A percentile compares a stretch with the other conserved stretches of the same genome.
These are phyloP conservation scores for Podaxis sp. DNA, from an alignment of 768 basidiomycete genomes.

Conservation along the genomic window DNA sequence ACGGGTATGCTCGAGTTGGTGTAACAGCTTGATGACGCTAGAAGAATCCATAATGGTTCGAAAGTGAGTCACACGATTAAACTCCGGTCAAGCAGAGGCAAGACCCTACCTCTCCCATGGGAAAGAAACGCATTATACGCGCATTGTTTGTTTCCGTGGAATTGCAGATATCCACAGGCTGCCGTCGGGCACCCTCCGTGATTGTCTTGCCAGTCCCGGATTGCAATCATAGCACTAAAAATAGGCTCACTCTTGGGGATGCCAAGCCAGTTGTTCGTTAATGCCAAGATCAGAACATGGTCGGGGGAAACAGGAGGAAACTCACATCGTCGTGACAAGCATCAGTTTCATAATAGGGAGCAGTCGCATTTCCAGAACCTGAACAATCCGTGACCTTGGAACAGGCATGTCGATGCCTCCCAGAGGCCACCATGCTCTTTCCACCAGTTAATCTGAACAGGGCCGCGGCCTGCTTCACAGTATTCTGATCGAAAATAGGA, in stretches of 20 bases:
- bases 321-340: slow-evolving; percentile 8
- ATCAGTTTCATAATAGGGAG: slow-evolving; percentile 6
- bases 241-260: slow-evolving; percentile 9
- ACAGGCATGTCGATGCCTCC: slow-evolving; percentile 3
- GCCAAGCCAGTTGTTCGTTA: neutral
- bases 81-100: neutral
- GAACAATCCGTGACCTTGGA: neutral
- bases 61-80: neutral
- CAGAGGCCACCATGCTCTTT: slow-evolving; percentile 8
- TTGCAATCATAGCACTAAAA: neutral
- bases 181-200: neutral
- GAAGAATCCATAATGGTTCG: neutral
- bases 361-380: neutral
- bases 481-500: slow-evolving; percentile 1
- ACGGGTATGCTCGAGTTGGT: neutral
- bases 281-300: neutral
- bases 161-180: slow-evolving; percentile 10
- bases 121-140: slow-evolving; percentile 10
- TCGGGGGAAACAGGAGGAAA: too few species aligned
- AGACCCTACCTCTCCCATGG: neutral
- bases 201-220: slow-evolving; percentile 5
- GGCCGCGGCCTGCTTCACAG: slow-evolving; percentile 2
- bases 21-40: neutral
- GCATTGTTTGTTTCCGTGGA: slow-evolving; percentile 7
- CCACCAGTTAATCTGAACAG: slow-evolving; percentile 5